A percentile compares a stretch with the other conserved stretches of the same genome.
phyloP scores from a whole-genome alignment of 1,284 basidiomycete species.

The Phellinidium pouzarii region DNA sequence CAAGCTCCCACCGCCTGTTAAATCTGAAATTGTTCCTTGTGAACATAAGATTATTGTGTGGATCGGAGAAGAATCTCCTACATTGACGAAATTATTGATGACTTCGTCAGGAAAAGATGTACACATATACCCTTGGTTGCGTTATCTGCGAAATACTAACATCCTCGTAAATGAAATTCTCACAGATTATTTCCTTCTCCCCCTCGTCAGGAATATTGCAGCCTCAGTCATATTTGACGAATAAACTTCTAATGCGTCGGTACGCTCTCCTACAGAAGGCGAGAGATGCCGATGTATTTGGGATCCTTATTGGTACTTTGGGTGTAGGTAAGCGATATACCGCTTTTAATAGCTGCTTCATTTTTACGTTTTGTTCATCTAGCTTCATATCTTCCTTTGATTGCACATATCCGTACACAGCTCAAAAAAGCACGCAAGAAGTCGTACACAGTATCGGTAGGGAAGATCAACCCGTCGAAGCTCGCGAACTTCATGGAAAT shows the following conservation, averaged over 20 bases:
- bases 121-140: constrained; percentile 23
- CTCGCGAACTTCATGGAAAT: constrained; percentile 96
- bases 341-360: no score
- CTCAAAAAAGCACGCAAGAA: constrained; percentile 72
- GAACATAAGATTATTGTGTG: constrained; percentile 54
- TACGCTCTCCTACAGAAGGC: constrained; percentile 88
- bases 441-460: constrained; percentile 92
- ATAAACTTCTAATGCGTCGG: constrained; percentile 86
- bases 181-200: constrained; percentile 73
- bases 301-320: constrained; percentile 91
- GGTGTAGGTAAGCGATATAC: constrained; percentile 79
- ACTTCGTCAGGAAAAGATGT: constrained; percentile 40
- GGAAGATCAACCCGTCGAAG: constrained; percentile 93
- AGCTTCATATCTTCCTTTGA: constrained; percentile 81
- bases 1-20: not conserved
- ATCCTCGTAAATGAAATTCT: constrained; percentile 1
- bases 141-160: constrained; percentile 14
- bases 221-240: constrained; percentile 62
- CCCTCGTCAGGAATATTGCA: constrained; percentile 44
- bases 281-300: constrained; percentile 89
- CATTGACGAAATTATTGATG: constrained; percentile 82
- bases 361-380: constrained; percentile 20
- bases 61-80: constrained; percentile 78
- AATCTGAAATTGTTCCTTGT: constrained; percentile 6
- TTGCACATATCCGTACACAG: constrained; percentile 66